Evolutionary conservation across 805 yeast genomes (phyloP).

Genomic region (Pichia exigua): DNA sequence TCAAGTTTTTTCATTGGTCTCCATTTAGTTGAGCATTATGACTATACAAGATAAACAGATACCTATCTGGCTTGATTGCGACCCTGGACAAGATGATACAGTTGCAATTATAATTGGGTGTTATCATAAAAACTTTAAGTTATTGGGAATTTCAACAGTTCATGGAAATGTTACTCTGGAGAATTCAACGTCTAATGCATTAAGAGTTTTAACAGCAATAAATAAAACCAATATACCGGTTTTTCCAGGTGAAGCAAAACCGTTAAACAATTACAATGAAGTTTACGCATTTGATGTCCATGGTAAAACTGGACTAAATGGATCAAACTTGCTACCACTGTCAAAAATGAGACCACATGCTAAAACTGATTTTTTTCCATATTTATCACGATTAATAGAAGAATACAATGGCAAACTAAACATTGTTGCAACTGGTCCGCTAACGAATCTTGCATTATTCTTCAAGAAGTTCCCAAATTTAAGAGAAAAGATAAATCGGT

Average conservation of each 20-base stretch:
- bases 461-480: conserved; percentile 48
- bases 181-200: conserved; percentile 61
- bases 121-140: conserved; percentile 47
- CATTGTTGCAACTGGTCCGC: conserved; percentile 68
- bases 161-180: conserved; percentile 63
- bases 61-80: conserved; percentile 87
- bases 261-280: conserved; percentile 42
- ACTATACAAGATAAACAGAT: conserved; percentile 20
- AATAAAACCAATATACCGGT: conserved; percentile 49
- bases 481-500: conserved; percentile 37
- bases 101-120: conserved; percentile 62
- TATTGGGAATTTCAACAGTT: conserved; percentile 67
- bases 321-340: conserved; percentile 51
- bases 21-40: not conserved
- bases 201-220: conserved; percentile 58
- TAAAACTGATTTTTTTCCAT: conserved; percentile 19
- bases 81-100: conserved; percentile 88
- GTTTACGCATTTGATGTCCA: conserved; percentile 55
- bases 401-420: conserved; percentile 42
- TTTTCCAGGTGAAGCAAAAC: conserved; percentile 55
- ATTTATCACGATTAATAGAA: conserved; percentile 17
- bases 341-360: conserved; percentile 28
- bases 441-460: conserved; percentile 62
- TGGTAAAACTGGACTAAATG: conserved; percentile 72
- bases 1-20: no score